Evolutionary conservation across 495 filamentous ascomycete genomes (phyloP), one percentile per base, ranked within the genome.

Genomic region (Penicillium pancosmium): DNA sequence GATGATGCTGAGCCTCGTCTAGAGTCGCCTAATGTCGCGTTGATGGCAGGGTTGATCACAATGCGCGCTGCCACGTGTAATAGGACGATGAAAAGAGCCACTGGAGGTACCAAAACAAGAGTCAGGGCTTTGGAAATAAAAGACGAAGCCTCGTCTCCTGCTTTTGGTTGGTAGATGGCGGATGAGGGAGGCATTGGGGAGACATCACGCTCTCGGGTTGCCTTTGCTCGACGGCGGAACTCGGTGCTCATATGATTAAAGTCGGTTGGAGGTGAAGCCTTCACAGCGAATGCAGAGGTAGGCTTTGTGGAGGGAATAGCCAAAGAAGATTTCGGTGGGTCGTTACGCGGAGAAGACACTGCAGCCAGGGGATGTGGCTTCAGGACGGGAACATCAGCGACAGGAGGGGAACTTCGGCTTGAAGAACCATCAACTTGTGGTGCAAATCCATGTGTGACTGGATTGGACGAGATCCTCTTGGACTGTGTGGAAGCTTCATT

Each of bases 61-160:
- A 95, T 90, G 38, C 82, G 84, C 0, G 89, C 86, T 3, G 92
- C 90, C 31, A 96, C 89, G 51, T 84, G 84, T 8, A 96, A 79
- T 78, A 96, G 90, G 41, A 94, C 73, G 8, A 84, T 79, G 36
- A 96, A 79, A 8, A 96, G 80, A 57, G 90, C 84, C 21, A 86
- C 81, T 0, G 92, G 91, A 8, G 91, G 91, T 1, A 88, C 83
- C 25, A 95, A 73, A 1, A 95, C 77, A 4, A 94, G 78, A 18
- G 89, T 83, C 67, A 84, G 86, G 0, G 91, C 91, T 71, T 89
- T 91, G 27, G 87, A 82, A 16, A 95, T 77, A 23, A 96, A 80
- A 0, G 84, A 82, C 10, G 82, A 76, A 1, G 90, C 85, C 23
- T 92, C 78, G 35, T 85, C 79, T 51, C 83, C 70, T 58, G 47